Evolutionary conservation across 2,329 filamentous ascomycete genomes (phyloP), one percentile per base, ranked within the genome.

Genomic region (Furcasterigmium sp.): DNA sequence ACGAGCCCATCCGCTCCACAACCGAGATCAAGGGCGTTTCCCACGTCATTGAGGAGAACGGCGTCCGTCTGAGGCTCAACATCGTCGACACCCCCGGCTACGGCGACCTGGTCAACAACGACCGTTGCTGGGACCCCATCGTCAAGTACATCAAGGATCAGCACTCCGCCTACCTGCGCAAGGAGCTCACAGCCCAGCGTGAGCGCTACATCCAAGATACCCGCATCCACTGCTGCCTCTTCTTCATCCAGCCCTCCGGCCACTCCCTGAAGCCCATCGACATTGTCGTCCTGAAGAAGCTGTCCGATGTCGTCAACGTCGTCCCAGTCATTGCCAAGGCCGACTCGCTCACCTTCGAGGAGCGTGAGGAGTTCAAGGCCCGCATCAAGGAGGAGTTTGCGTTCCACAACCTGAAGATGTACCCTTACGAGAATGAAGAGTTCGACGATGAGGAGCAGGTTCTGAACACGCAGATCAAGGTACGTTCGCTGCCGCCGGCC

Each of bases 141-240:
- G 91, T 98, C 78, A 98, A 98, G 78, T 98, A 98, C 74, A 98
- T 98, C 80, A 98, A 98, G 80, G 93, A 98, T 72, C 93, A 98
- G 77, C 93, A 98, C 78, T 96, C 90, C 42, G 91, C 93, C 60
- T 98, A 97, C 75, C 83, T 98, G 57, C 88, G 93, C 70, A 98
- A 98, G 80, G 93, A 98, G 72, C 89, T 98, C 62, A 97, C 93
- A 44, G 93, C 93, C 56, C 93, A 98, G 78, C 88, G 93, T 72
- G 93, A 98, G 73, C 86, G 93, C 61, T 98, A 98, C 70, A 96
- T 98, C 56, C 91, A 95, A 75, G 93, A 98, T 71, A 98, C 93
- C 55, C 87, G 93, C 62, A 96, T 98, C 62, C 93, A 98, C 78
- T 96, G 90, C 84, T 98, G 93, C 71, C 75, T 98, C 59, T 98